Evolutionary conservation across 1,139 yeast species (phyloP), one percentile per base, ranked within the genome.

Genomic region (Scheffersomyces illinoinensis): DNA sequence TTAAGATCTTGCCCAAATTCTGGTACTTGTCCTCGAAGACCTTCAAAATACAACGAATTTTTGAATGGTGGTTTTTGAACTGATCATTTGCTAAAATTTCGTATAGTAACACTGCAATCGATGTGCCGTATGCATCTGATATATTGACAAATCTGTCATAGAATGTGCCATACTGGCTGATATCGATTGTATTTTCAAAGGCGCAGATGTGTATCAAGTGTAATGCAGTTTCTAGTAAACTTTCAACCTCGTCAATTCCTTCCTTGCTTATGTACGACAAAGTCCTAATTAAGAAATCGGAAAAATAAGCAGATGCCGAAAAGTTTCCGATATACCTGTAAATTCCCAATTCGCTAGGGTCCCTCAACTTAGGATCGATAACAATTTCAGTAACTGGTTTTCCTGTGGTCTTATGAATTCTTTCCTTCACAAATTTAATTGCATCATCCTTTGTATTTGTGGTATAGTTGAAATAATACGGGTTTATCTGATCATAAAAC

Each of bases 401-500:
- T 1, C 77, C 73, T 0, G 75, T 71, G 51, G 71, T 70, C 56
- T 75, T 74, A 49, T 77, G 68, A 2, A 64, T 65, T 23, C 67
- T 59, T 50, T 82, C 83, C 62, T 85, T 84, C 72, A 71, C 85
- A 80, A 59, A 91, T 84, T 72, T 90, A 24, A 84, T 78, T 14
- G 87, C 86, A 58, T 85, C 97, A 59, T 93, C 97, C 60, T 93
- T 84, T 57, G 87, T 87, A 64, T 93, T 92, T 0, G 96, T 77
- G 0, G 91, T 78, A 65, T 90, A 90, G 66, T 92, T 93, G 62
- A 91, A 82, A 71, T 89, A 93, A 68, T 87, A 93, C 0, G 98
- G 97, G 68, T 93, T 93, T 39, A 93, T 80, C 50, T 82, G 76
- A 4, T 73, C 75, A 57, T 79, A 77, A 61, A 77, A 83, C 60